Percentiles rank a stretch among this genome's conserved stretches.
Evolutionary conservation across 1,284 basidiomycete genomes (phyloP).

Genomic region (Xanthoconium separans): DNA sequence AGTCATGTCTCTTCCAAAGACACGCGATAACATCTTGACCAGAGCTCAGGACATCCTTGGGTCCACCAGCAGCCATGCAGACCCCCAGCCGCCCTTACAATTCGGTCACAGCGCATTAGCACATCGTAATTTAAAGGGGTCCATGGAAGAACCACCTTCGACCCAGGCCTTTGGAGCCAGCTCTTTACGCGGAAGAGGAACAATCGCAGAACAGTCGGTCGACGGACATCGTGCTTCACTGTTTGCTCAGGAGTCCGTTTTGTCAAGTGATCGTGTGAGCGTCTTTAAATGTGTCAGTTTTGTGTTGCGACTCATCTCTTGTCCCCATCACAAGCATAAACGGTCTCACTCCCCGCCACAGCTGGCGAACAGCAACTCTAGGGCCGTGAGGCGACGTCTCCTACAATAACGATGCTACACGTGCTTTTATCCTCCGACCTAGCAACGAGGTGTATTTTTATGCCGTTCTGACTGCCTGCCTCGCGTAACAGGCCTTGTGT

Average conservation of each 20-base stretch:
- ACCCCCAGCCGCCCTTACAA: conserved; percentile 31
- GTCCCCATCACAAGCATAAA: conserved; percentile 14
- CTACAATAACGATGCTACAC: conserved; percentile 3
- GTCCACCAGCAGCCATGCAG: not conserved
- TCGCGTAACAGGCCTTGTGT: conserved; percentile 2
- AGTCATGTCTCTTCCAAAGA: conserved; percentile 47
- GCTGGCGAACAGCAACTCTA: not conserved
- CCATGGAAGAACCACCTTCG: conserved; percentile 8
- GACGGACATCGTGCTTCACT: conserved; percentile 8
- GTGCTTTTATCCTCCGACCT: not conserved
- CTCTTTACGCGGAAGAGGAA: conserved; percentile 19
- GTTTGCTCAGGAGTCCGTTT: conserved; percentile 20
- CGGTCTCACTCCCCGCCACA: conserved; percentile 11
- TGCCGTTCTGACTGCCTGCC: not conserved
- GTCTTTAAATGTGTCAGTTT: not conserved
- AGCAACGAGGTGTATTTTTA: not conserved
- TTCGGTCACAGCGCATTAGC: conserved; percentile 29
- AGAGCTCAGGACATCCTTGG: conserved; percentile 53
- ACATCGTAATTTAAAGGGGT: not conserved
- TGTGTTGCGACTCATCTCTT: not conserved
- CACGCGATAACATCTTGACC: conserved; percentile 51
- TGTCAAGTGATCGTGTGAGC: conserved; percentile 14
- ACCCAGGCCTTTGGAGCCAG: conserved; percentile 49
- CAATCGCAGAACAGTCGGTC: not conserved
- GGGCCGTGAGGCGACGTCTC: conserved; percentile 16